Conservation (phyloP, 495 filamentous ascomycete species). For the Neohortaea acidophila region DNA sequence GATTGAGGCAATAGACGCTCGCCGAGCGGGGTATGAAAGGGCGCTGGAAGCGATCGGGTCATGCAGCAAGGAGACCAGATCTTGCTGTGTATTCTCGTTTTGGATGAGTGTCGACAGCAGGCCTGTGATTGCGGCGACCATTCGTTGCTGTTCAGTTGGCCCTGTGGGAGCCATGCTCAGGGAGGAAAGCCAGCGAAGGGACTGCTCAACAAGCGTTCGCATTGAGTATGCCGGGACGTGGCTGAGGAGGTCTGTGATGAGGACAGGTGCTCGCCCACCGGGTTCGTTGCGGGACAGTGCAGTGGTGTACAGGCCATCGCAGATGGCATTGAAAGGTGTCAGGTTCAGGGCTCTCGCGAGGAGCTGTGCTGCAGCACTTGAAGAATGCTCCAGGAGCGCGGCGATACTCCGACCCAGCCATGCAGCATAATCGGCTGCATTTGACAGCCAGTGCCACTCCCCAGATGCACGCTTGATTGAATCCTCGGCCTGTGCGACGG, state of each 20-base stretch:
- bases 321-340: too few species aligned
- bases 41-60: neutral
- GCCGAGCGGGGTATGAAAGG: constrained; percentile 5
- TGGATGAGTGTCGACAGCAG: constrained; percentile 29
- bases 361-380: constrained; percentile 38
- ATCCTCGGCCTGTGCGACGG: constrained; percentile 60
- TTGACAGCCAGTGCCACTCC: constrained; percentile 44
- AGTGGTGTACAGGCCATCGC: too few species aligned
- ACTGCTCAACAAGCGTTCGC: constrained; percentile 7
- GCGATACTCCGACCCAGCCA: constrained; percentile 70
- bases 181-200: constrained; percentile 11
- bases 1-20: constrained; percentile 6
- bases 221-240: constrained; percentile 2
- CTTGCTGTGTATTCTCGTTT: neutral
- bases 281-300: too few species aligned
- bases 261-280: too few species aligned
- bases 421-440: constrained; percentile 44
- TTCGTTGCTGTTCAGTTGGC: neutral
- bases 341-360: constrained; percentile 51
- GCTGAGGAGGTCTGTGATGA: neutral
- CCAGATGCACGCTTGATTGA: constrained; percentile 21
- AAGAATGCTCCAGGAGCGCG: constrained; percentile 22
- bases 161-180: neutral
- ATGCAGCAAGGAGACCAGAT: neutral
- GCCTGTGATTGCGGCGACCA: constrained; percentile 30